phyloP scores from a whole-genome alignment of 129 eudicot genomes.

The Heracleum sosnowskyi region DNA sequence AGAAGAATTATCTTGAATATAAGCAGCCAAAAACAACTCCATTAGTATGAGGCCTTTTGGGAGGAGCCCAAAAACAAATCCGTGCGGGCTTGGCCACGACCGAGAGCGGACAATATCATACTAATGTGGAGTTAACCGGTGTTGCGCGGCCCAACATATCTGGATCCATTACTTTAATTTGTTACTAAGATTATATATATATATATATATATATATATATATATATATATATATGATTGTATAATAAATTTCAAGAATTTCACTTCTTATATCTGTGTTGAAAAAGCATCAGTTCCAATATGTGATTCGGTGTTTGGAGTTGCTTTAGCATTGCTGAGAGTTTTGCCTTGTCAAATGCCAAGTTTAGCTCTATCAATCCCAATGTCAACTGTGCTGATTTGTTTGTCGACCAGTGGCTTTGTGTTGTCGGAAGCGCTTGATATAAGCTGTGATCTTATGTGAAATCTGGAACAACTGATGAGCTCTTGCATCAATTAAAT shows the following conservation, averaged over 20 bases:
- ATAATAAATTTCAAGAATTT: neutral
- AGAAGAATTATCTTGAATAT: no score
- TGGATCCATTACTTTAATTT: neutral
- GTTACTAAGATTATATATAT: neutral
- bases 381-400: neutral
- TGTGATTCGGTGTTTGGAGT: neutral
- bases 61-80: no score
- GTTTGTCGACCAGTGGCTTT: neutral
- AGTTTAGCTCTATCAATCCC: neutral
- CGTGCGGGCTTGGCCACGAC: no score
- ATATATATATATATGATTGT: neutral
- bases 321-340: constrained; percentile 1
- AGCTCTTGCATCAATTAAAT: neutral
- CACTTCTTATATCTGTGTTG: neutral
- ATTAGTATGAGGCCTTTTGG: no score
- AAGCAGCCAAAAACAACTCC: no score
- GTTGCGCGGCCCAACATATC: no score
- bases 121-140: no score
- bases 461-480: neutral
- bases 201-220: no score
- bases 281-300: neutral
- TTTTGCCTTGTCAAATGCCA: neutral
- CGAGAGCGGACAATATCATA: no score
- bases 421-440: constrained; percentile 3
- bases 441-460: neutral